Percentiles rank a stretch among this genome's conserved stretches.
These are phyloP conservation scores for Aspergillus ruber DNA, from an alignment of 2,329 filamentous ascomycete species.

Conservation along the genomic window DNA sequence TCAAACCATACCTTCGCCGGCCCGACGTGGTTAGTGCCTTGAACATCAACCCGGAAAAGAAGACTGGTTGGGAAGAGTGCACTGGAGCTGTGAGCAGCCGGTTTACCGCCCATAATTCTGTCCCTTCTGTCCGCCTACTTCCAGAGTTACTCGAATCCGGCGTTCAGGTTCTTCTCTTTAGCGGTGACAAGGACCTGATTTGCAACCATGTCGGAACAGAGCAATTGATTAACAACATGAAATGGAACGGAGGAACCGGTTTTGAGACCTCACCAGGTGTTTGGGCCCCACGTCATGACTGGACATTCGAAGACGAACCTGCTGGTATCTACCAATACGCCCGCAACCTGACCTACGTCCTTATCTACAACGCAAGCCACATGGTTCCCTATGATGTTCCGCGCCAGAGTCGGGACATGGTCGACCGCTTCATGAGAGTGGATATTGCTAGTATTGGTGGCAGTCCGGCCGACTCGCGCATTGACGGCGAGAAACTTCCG, in stretches of 20 bases:
- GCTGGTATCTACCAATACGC: conserved; percentile 93
- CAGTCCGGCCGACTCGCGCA: conserved; percentile 65
- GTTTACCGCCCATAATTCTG: conserved; percentile 65
- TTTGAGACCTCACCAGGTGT: conserved; percentile 83
- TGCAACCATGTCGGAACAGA: conserved; percentile 97
- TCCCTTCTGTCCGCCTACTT: conserved; percentile 66
- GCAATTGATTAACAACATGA: conserved; percentile 78
- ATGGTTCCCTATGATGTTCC: conserved; percentile 97
- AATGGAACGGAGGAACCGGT: conserved; percentile 85
- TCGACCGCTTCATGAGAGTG: conserved; percentile 91
- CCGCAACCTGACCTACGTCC: conserved; percentile 88
- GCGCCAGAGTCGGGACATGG: conserved; percentile 84
- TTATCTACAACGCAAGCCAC: conserved; percentile 92
- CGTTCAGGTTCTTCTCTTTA: conserved; percentile 79
- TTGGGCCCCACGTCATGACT: conserved; percentile 85
- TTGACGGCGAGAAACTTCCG: conserved; percentile 78
- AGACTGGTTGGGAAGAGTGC: conserved; percentile 87
- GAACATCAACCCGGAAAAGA: conserved; percentile 74
- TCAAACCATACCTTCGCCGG: conserved; percentile 79
- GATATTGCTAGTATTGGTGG: conserved; percentile 87
- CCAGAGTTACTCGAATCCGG: conserved; percentile 68
- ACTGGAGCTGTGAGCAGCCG: conserved; percentile 66
- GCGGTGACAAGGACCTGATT: conserved; percentile 87
- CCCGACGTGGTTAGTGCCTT: conserved; percentile 72
- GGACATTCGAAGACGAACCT: conserved; percentile 82